These are phyloP conservation scores for Medicago arabica DNA, from an alignment of 306 rosid genomes.

Conservation along the genomic window DNA sequence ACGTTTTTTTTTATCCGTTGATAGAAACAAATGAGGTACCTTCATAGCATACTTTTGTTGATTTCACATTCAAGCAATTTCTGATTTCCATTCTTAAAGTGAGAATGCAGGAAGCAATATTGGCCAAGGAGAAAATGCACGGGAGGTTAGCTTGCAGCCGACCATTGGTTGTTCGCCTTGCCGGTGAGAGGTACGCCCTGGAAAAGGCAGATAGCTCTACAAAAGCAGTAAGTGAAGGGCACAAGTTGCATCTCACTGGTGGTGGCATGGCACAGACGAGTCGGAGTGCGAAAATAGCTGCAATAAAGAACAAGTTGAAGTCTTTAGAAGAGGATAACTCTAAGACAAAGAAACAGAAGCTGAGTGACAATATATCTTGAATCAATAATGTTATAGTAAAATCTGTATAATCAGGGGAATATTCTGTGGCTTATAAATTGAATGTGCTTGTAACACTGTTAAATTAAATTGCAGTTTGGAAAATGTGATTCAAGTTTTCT, in stretches of 20 bases:
- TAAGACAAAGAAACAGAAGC: slow-evolving; percentile 77
- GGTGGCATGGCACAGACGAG: slow-evolving; percentile 63
- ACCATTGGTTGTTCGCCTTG: slow-evolving; percentile 84
- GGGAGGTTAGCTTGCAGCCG: slow-evolving; percentile 90
- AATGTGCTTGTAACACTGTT: neutral
- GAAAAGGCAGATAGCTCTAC: slow-evolving; percentile 56
- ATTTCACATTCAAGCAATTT: slow-evolving; percentile 45
- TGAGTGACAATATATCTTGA: slow-evolving; percentile 51
- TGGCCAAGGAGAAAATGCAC: slow-evolving; percentile 98
- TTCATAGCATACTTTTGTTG: slow-evolving; percentile 32
- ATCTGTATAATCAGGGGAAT: slow-evolving; percentile 9
- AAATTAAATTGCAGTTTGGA: no score
- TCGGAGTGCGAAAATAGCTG: slow-evolving; percentile 83
- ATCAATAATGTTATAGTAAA: neutral
- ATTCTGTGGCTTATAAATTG: slow-evolving; percentile 14
- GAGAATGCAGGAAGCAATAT: slow-evolving; percentile 97
- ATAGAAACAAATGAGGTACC: slow-evolving; percentile 64
- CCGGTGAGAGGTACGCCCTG: slow-evolving; percentile 57
- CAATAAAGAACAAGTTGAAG: slow-evolving; percentile 90
- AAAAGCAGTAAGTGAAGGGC: slow-evolving; percentile 51
- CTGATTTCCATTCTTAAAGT: slow-evolving; percentile 89
- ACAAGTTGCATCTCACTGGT: slow-evolving; percentile 52
- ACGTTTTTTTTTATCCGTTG: slow-evolving; percentile 12
- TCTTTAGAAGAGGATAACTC: slow-evolving; percentile 79
- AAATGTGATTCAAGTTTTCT: no score